phyloP scores from a whole-genome alignment of 2,329 filamentous ascomycete genomes.

The Colletotrichum sublineola region DNA sequence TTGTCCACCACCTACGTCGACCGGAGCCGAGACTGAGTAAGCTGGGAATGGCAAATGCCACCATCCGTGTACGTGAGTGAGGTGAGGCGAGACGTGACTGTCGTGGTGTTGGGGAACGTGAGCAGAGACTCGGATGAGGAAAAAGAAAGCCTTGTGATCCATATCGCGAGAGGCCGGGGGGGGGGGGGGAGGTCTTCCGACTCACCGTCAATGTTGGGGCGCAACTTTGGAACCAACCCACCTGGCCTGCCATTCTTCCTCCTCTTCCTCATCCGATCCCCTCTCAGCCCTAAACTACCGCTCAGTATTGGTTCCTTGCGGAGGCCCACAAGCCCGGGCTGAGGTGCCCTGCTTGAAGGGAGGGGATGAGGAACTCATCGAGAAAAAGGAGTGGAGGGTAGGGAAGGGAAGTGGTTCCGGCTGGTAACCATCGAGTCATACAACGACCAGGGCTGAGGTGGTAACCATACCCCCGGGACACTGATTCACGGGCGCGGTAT shows the following conservation, averaged over 20 bases:
- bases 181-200: too few species aligned
- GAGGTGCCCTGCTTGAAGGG: background rate
- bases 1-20: background rate
- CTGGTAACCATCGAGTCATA: constrained; percentile 4
- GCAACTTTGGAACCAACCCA: background rate
- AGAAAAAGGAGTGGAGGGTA: background rate
- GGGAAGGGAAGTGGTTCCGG: background rate
- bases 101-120: background rate
- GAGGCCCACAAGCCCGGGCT: background rate
- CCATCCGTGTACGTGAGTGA: background rate
- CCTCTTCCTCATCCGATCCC: background rate
- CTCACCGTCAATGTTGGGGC: background rate
- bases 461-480: constrained; percentile 1
- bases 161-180: background rate
- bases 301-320: constrained; percentile 1
- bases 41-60: background rate
- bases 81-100: background rate
- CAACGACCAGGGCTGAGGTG: background rate
- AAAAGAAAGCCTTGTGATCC: background rate
- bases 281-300: background rate
- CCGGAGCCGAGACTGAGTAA: constrained; percentile 1
- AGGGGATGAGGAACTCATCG: background rate
- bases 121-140: background rate
- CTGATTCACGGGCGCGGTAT: background rate
- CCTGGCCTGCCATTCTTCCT: background rate